These are phyloP conservation scores for Calonectria pteridis DNA, from an alignment of 2,329 filamentous ascomycete species.

Conservation along the genomic window DNA sequence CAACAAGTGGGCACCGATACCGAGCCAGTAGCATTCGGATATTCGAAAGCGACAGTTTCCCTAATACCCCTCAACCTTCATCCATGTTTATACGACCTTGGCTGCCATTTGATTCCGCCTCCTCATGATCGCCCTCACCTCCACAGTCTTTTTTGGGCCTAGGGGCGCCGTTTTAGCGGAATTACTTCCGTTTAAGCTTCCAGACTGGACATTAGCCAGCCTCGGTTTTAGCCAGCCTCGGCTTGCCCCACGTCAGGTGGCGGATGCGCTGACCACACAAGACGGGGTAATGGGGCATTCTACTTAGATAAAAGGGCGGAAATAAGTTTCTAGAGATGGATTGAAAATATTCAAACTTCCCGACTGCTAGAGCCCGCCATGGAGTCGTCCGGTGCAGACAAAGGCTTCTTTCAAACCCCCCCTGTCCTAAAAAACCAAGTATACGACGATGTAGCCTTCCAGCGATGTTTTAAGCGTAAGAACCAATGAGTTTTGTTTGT, in stretches of 20 bases:
- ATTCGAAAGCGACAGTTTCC: too few species aligned
- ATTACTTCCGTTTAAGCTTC: slow-evolving; percentile 37
- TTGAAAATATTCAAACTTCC: too few species aligned
- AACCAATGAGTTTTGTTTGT: slow-evolving; percentile 11
- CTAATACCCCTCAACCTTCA: neutral
- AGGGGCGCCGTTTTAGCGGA: slow-evolving; percentile 28
- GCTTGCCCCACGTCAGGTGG: slow-evolving; percentile 36
- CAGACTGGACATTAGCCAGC: slow-evolving; percentile 18
- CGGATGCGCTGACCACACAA: slow-evolving; percentile 14
- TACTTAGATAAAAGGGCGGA: slow-evolving; percentile 17
- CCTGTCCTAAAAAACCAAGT: slow-evolving; percentile 68
- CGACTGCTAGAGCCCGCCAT: slow-evolving; percentile 42
- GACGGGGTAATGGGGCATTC: neutral
- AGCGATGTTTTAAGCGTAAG: slow-evolving; percentile 65
- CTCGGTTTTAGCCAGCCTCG: slow-evolving; percentile 33
- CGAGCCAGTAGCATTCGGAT: neutral
- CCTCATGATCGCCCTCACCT: neutral
- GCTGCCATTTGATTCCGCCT: neutral
- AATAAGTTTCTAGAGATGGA: slow-evolving; percentile 7
- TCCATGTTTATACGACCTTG: neutral
- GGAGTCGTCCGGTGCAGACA: slow-evolving; percentile 59
- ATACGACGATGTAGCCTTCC: slow-evolving; percentile 65
- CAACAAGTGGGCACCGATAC: neutral
- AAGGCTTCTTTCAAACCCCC: slow-evolving; percentile 68
- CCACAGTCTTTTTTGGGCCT: neutral